Conservation (phyloP, 345 rosid genomes). For the Salix dunnii region DNA sequence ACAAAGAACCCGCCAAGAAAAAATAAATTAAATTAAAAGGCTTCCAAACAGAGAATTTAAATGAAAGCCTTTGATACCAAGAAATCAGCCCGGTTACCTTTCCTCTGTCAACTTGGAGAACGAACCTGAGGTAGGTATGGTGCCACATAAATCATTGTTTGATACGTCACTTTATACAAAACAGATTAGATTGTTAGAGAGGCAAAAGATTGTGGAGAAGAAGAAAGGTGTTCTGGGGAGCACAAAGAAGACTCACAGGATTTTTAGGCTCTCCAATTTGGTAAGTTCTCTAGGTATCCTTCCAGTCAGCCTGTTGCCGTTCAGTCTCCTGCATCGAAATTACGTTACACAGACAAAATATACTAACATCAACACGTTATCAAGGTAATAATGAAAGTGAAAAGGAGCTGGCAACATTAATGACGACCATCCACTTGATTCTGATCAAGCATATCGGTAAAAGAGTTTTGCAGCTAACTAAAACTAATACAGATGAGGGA, state of each 20-base stretch:
- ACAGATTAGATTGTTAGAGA: neutral
- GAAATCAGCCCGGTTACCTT: constrained; percentile 31
- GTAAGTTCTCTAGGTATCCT: constrained; percentile 64
- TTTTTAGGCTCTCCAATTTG: constrained; percentile 53
- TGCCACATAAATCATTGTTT: constrained; percentile 65
- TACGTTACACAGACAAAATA: constrained; percentile 1
- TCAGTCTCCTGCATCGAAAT: constrained; percentile 49
- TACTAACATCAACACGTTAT: neutral
- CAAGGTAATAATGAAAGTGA: neutral
- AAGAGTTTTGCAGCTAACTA: neutral
- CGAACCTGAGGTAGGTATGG: constrained; percentile 61
- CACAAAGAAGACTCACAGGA: constrained; percentile 40
- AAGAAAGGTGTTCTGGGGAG: neutral
- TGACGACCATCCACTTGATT: neutral
- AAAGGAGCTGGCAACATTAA: neutral
- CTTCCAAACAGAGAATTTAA: neutral
- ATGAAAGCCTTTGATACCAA: neutral
- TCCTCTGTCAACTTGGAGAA: constrained; percentile 60
- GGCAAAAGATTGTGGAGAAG: neutral
- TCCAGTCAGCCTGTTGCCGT: constrained; percentile 58
- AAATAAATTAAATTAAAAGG: neutral
- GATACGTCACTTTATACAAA: constrained; percentile 51
- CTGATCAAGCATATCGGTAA: neutral
- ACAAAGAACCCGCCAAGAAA: neutral
- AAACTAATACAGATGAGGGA: neutral